phyloP scores from a whole-genome alignment of 2,329 filamentous ascomycete species.

The Neofusicoccum ribis region DNA sequence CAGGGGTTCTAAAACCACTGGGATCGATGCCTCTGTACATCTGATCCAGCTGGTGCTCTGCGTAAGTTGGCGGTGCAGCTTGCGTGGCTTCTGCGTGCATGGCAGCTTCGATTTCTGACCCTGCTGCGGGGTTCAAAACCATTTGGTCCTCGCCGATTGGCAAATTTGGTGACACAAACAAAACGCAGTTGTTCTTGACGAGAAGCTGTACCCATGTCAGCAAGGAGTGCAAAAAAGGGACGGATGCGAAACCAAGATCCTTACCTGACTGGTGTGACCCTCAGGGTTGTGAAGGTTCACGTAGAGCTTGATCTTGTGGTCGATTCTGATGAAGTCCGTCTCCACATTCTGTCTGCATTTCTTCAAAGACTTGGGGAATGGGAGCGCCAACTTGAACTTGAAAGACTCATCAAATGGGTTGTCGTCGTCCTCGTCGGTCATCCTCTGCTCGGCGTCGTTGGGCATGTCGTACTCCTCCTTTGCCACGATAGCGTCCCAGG shows the following conservation, averaged over 20 bases:
- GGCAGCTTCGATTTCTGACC: slow-evolving; percentile 27
- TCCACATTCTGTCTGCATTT: slow-evolving; percentile 89
- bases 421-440: slow-evolving; percentile 30
- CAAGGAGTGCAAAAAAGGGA: background rate
- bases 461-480: slow-evolving; percentile 39
- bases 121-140: slow-evolving; percentile 31
- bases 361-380: slow-evolving; percentile 78
- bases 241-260: slow-evolving; percentile 22
- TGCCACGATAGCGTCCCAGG: slow-evolving; percentile 31
- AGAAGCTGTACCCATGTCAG: slow-evolving; percentile 60
- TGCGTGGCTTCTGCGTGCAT: slow-evolving; percentile 59
- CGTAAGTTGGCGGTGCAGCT: slow-evolving; percentile 88
- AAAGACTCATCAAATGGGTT: slow-evolving; percentile 57
- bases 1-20: slow-evolving; percentile 77
- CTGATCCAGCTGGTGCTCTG: slow-evolving; percentile 84
- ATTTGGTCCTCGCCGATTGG: slow-evolving; percentile 80
- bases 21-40: slow-evolving; percentile 86
- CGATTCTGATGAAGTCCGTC: slow-evolving; percentile 83
- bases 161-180: slow-evolving; percentile 94
- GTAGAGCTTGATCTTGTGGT: slow-evolving; percentile 89
- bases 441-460: slow-evolving; percentile 26
- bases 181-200: slow-evolving; percentile 83
- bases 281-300: slow-evolving; percentile 93
- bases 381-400: slow-evolving; percentile 59
- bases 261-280: slow-evolving; percentile 85